Evolutionary conservation across 306 rosid species (phyloP), one percentile per base, ranked within the genome.

Genomic region (Pyrus bretschneideri): DNA sequence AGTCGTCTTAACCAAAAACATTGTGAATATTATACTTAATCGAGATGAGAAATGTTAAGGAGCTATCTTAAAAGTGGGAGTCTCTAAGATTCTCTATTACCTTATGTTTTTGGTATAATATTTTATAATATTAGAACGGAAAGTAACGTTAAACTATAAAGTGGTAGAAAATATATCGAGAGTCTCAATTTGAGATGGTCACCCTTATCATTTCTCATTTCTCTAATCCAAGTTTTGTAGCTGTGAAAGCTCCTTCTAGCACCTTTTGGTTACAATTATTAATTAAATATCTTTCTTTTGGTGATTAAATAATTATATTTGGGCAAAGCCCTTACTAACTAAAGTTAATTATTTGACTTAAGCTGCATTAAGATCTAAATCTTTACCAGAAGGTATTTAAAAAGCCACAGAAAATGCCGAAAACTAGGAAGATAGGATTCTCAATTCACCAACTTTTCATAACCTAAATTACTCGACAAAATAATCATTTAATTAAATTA

Each of bases 101-200:
- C 0, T 38, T 0, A 38, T 38, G 2, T 38, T 38, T 38, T 38
- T 38, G 0, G 0, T 0, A 38, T 38, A 38, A 38, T 38, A 0
- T 7, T 38, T 38, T 38, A 38, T 38, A 38, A 38, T 38, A 7
- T 38, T 38, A 38, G 0, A 38, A 38, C 0, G 2, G 2, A 2
- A 38, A 38, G 0, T 38, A 8, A 38, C 0, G 42, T 38, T 7
- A 7, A 35, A 35, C 0, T 33, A 1, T 33, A 33, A 33, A 7
- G 0, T 5, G 0, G 2, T 2, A 38, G 10, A 38, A 0, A 7
- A 0, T 7, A 0, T 38, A 35, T 35, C 2, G 10, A 38, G 2
- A 38, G 0, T 38, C 0, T 2, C 0, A 38, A 0, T 38, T 38
- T 38, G 2, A 38, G 9, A 7, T 38, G 42, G 0, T 7, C 9